Conservation (phyloP, 2,329 filamentous ascomycete species). For the Sporothrix dimorphospora region DNA sequence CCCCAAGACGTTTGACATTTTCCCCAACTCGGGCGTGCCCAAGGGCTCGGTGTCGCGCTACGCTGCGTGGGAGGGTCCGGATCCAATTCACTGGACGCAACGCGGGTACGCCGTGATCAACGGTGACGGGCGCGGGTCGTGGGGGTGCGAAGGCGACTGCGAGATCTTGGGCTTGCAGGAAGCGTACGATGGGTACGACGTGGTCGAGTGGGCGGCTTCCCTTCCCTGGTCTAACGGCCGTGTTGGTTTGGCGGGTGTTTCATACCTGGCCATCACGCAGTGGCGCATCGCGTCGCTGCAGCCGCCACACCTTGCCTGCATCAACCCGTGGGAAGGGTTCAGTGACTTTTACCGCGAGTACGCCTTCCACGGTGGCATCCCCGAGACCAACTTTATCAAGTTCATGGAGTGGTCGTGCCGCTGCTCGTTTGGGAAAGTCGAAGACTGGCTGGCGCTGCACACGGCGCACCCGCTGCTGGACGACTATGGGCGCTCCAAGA, state of each 20-base stretch:
- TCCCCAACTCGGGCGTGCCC: constrained; percentile 52
- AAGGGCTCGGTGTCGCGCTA: constrained; percentile 54
- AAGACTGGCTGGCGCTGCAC: background rate
- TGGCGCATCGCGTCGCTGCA: constrained; percentile 52
- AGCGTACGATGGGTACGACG: constrained; percentile 51
- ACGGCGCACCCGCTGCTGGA: background rate
- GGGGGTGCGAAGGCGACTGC: constrained; percentile 50
- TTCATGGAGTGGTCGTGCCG: constrained; percentile 8
- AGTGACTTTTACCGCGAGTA: constrained; percentile 56
- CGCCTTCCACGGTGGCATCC: background rate
- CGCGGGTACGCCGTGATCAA: constrained; percentile 60
- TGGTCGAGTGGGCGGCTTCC: constrained; percentile 53
- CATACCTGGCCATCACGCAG: constrained; percentile 50
- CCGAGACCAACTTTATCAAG: constrained; percentile 4
- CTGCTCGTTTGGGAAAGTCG: background rate
- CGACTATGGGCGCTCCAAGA: background rate
- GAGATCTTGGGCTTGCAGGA: constrained; percentile 53
- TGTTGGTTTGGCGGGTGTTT: constrained; percentile 51
- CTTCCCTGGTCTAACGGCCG: constrained; percentile 53
- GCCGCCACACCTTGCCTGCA: constrained; percentile 51
- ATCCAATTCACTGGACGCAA: constrained; percentile 58
- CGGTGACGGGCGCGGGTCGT: constrained; percentile 52
- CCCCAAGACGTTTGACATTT: constrained; percentile 54
- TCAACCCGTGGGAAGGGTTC: constrained; percentile 58
- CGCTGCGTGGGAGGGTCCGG: constrained; percentile 62